phyloP scores from a whole-genome alignment of 495 filamentous ascomycete species.

The Hyaloscypha bicolor region DNA sequence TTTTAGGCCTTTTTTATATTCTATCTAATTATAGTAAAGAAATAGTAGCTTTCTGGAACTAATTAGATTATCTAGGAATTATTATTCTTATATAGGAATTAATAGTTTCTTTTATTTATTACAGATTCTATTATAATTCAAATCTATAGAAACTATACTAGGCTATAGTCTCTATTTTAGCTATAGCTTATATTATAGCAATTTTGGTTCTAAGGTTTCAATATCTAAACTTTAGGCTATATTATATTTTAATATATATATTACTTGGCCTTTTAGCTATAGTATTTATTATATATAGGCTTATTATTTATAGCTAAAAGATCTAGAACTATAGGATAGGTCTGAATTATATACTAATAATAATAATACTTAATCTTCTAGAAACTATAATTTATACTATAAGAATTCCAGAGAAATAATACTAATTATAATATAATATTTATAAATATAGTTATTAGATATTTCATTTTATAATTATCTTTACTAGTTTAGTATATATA shows the following conservation, averaged over 20 bases:
- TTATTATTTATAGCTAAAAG: conserved; percentile 60
- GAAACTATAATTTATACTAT: conserved; percentile 65
- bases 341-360: conserved; percentile 77
- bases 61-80: too few relatives aligned
- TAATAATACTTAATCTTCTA: conserved; percentile 67
- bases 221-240: conserved; percentile 34
- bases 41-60: conserved; percentile 25
- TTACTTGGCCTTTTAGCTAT: conserved; percentile 80
- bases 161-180: too few relatives aligned
- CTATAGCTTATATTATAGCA: too few relatives aligned
- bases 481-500: conserved; percentile 44
- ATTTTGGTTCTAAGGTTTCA: too few relatives aligned
- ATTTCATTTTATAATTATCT: conserved; percentile 30
- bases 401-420: conserved; percentile 58
- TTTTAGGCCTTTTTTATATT: conserved; percentile 37
- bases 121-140: too few relatives aligned
- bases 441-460: conserved; percentile 76
- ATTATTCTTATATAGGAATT: too few relatives aligned
- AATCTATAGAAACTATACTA: conserved; percentile 6
- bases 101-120: too few relatives aligned
- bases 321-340: conserved; percentile 76
- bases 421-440: conserved; percentile 66
- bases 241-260: conserved; percentile 86
- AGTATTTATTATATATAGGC: conserved; percentile 55
- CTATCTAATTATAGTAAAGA: conserved; percentile 49